Conservation (phyloP, 768 basidiomycete species). For the Suillus hirtellus region DNA sequence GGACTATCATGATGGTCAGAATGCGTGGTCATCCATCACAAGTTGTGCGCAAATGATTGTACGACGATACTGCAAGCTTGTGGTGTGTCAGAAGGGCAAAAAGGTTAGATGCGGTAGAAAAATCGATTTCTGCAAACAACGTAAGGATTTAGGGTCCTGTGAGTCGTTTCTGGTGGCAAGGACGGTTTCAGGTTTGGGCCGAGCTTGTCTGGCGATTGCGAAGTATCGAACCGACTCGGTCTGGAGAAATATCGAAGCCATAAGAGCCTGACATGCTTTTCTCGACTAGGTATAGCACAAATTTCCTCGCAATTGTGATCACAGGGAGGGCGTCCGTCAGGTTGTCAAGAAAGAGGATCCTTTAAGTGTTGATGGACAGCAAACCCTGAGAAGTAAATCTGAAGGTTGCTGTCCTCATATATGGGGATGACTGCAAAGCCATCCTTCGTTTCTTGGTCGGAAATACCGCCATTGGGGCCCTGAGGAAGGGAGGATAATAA, state of each 20-base stretch:
- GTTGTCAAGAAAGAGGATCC: constrained; percentile 18
- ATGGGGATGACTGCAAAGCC: constrained; percentile 24
- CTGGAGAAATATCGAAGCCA: constrained; percentile 17
- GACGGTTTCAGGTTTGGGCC: constrained; percentile 22
- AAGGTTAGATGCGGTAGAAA: constrained; percentile 28
- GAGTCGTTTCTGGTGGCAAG: constrained; percentile 34
- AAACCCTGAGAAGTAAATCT: constrained; percentile 28
- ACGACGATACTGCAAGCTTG: constrained; percentile 4
- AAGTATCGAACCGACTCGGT: constrained; percentile 31
- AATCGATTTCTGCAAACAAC: constrained; percentile 27
- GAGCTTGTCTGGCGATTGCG: constrained; percentile 31
- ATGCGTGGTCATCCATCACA: constrained; percentile 15
- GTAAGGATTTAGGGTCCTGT: constrained; percentile 22
- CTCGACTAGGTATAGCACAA: constrained; percentile 19
- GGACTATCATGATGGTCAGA: constrained; percentile 7
- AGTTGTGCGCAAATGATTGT: constrained; percentile 5
- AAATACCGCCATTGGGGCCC: constrained; percentile 11
- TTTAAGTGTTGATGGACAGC: constrained; percentile 26
- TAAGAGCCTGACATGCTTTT: constrained; percentile 23
- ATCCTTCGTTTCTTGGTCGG: constrained; percentile 18
- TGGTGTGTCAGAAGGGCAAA: constrained; percentile 28
- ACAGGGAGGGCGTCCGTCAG: constrained; percentile 13
- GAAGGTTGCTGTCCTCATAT: constrained; percentile 24
- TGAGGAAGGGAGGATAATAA: constrained; percentile 34
- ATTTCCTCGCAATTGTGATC: constrained; percentile 20